phyloP scores from a whole-genome alignment of 176 grass and related monocot species.

The Phoenix roebelenii region DNA sequence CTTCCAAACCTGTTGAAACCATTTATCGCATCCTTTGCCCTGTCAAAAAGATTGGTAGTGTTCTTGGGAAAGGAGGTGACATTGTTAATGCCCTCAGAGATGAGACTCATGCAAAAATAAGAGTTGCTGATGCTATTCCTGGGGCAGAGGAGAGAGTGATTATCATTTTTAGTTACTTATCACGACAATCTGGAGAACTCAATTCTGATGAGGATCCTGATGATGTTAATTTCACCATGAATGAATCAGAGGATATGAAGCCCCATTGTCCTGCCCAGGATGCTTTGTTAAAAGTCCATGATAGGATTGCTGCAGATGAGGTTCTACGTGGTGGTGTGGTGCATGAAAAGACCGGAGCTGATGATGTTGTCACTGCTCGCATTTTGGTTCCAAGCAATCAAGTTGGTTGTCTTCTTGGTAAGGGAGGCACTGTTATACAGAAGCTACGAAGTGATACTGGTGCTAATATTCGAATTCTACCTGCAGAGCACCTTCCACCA shows the following conservation, averaged over 20 bases:
- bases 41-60: conserved; percentile 77
- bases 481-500: conserved; percentile 60
- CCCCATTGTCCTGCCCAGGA: conserved; percentile 67
- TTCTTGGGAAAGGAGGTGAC: conserved; percentile 82
- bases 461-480: conserved; percentile 62
- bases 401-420: conserved; percentile 85
- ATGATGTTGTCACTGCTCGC: conserved; percentile 50
- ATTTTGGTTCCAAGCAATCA: conserved; percentile 90
- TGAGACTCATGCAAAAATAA: conserved; percentile 92
- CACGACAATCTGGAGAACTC: conserved; percentile 31
- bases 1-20: conserved; percentile 66
- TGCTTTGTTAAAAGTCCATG: conserved; percentile 88
- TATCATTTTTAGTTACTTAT: conserved; percentile 62
- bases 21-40: conserved; percentile 87
- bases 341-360: conserved; percentile 32
- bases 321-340: conserved; percentile 38
- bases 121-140: conserved; percentile 87
- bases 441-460: conserved; percentile 68
- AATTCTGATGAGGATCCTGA: conserved; percentile 28
- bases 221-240: conserved; percentile 19
- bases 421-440: conserved; percentile 96
- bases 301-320: conserved; percentile 84
- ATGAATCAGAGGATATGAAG: conserved; percentile 34
- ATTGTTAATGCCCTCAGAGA: conserved; percentile 80
- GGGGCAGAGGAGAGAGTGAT: conserved; percentile 88